Base-by-base conservation (phyloP, 2,329 filamentous ascomycete genomes). In the Botrytis byssoidea region DNA sequence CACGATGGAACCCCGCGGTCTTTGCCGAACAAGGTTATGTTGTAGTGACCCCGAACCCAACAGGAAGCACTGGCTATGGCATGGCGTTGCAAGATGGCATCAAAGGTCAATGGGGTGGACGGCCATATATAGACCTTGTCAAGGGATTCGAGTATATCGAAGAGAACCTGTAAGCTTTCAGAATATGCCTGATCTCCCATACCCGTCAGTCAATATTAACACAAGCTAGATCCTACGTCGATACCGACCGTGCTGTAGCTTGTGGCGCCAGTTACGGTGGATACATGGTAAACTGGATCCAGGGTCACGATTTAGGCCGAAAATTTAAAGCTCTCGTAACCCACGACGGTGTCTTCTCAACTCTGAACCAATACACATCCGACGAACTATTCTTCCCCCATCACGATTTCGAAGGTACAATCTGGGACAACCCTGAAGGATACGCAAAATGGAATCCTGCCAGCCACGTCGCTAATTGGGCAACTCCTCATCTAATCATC, bases 21-120 rank as follows among this genome's bases (percentile, higher is more conserved):
- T 97, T 94, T 80, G 93, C 94, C 5, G 93, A 97, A 81, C 93
- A 95, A 83, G 94, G 94, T 64, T 97, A 96, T 80, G 88, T 97
- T 5, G 93, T 92, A 35, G 89, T 97, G 65, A 87, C 90, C 68
- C 93, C 93, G 16, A 97, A 97, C 81, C 93, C 93, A 14, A 96
- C 93, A 0, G 94, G 94, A 29, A 93, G 90, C 79, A 94, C 93
- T 8, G 92, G 93, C 4, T 97, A 94, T 79, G 94, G 94, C 8
- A 92, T 95, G 83, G 87, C 88, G 46, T 88, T 95, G 72, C 89
- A 90, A 46, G 90, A 97, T 80, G 91, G 89, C 0, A 97, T 98
- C 79, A 85, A 88, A 69, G 86, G 90, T 73, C 87, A 97, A 76
- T 97, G 95, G 95, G 95, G 94, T 76, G 93, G 93, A 8, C 86